Evolutionary conservation across 805 yeast species (phyloP).

Genomic region (Metschnikowia matae): DNA sequence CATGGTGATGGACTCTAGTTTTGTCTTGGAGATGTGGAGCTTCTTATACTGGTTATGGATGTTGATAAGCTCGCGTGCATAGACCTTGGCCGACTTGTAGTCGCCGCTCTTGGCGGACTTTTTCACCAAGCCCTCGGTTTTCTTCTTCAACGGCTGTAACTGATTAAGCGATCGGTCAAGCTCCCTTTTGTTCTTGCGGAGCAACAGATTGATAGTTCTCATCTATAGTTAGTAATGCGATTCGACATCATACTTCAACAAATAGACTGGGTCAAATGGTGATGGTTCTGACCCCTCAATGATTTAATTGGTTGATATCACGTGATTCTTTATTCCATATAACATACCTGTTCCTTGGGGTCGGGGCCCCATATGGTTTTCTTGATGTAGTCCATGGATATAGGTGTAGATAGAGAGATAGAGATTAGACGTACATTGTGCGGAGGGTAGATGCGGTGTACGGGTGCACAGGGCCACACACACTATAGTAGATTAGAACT

Average conservation of each 20-base stretch:
- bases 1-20: slow-evolving; percentile 79
- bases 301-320: not conserved
- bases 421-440: not conserved
- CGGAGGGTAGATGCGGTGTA: not conserved
- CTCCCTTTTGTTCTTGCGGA: slow-evolving; percentile 82
- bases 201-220: slow-evolving; percentile 70
- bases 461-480: not conserved
- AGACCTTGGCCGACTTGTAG: slow-evolving; percentile 64
- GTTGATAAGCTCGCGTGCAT: slow-evolving; percentile 77
- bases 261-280: not conserved
- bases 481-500: no score
- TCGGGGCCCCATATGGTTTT: slow-evolving; percentile 95
- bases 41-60: slow-evolving; percentile 71
- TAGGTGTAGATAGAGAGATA: not conserved
- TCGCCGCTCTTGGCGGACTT: slow-evolving; percentile 76
- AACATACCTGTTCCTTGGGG: slow-evolving; percentile 76
- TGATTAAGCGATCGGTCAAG: slow-evolving; percentile 72
- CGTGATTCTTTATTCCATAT: not conserved
- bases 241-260: no score
- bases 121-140: slow-evolving; percentile 74
- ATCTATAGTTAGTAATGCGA: slow-evolving; percentile 30
- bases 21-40: slow-evolving; percentile 76
- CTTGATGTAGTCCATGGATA: slow-evolving; percentile 73
- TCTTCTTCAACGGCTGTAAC: slow-evolving; percentile 56
- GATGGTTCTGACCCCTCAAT: not conserved